These are phyloP conservation scores for Podaxis carcinomalis DNA, from an alignment of 768 basidiomycete genomes.

Conservation along the genomic window DNA sequence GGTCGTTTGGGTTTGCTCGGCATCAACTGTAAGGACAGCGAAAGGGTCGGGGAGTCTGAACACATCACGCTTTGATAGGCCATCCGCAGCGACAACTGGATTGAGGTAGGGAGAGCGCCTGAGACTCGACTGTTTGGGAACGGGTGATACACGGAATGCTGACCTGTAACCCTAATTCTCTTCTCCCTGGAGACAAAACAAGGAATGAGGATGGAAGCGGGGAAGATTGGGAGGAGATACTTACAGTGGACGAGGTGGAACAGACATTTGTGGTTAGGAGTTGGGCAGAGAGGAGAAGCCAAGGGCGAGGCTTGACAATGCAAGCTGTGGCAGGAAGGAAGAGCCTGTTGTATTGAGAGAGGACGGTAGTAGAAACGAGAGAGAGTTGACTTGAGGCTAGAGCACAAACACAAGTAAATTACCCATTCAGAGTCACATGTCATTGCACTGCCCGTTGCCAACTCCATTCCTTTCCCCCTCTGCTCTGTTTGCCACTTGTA, in stretches of 20 bases:
- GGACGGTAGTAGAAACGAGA: neutral
- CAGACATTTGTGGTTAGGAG: conserved; percentile 32
- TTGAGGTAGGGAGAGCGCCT: conserved; percentile 7
- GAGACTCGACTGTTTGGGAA: neutral
- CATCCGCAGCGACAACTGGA: conserved; percentile 92
- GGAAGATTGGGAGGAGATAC: conserved; percentile 15
- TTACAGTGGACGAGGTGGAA: conserved; percentile 42
- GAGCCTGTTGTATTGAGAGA: neutral
- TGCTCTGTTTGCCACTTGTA: neutral
- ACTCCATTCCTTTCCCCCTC: neutral
- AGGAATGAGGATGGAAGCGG: neutral
- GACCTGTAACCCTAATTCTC: conserved; percentile 79
- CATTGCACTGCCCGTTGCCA: conserved; percentile 3
- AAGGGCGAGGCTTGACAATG: conserved; percentile 1
- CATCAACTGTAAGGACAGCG: conserved; percentile 97
- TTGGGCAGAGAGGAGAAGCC: neutral
- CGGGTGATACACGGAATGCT: conserved; percentile 14
- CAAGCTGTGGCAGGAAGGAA: conserved; percentile 8
- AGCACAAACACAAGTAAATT: conserved; percentile 2
- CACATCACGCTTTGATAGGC: conserved; percentile 90
- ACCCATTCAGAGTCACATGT: conserved; percentile 3
- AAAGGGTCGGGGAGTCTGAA: conserved; percentile 97
- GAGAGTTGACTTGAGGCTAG: neutral
- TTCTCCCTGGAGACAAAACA: conserved; percentile 39
- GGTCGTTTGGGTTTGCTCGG: conserved; percentile 95